Base-by-base conservation (phyloP, 2,329 filamentous ascomycete genomes). In the Xylariaceae sp. region DNA sequence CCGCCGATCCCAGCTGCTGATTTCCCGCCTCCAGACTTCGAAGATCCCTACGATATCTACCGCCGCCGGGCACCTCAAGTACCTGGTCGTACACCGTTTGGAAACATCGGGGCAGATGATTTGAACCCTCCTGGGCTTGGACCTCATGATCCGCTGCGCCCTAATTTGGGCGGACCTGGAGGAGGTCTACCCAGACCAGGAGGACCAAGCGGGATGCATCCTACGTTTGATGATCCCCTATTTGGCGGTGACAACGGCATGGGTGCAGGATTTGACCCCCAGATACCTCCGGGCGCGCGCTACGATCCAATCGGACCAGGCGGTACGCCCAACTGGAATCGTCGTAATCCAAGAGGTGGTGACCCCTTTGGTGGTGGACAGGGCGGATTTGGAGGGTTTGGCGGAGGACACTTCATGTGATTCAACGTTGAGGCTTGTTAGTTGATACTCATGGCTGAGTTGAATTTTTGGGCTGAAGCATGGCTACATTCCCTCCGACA, bases 211-310 rank as follows among this genome's bases (percentile, higher is more conserved):
- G 94, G 94, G 0, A 99, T 99, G 94, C 90, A 97, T 74, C 94
- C 94, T 0, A 96, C 92, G 0, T 94, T 96, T 72, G 91, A 96
- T 67, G 92, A 97, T 70, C 91, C 90, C 5, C 74, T 97, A 52
- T 96, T 96, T 71, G 82, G 81, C 4, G 88, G 87, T 0, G 74
- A 73, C 10, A 50, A 48, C 8, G 77, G 77, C 5, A 80, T 78
- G 1, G 74, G 77, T 8, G 73, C 75, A 42, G 78, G 75, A 0
- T 88, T 82, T 68, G 83, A 92, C 70, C 86, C 88, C 1, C 88
- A 87, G 71, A 87, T 85, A 34, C 94, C 94, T 3, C 92, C 91
- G 1, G 94, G 94, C 1, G 88, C 92, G n/a, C 81, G 94, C 64
- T 97, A 91, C 77, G 94, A 97, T 77, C 93, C 93, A 2, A 75